Evolutionary conservation across 305 asterid genomes (phyloP).

Genomic region (Rubia tinctorum): DNA sequence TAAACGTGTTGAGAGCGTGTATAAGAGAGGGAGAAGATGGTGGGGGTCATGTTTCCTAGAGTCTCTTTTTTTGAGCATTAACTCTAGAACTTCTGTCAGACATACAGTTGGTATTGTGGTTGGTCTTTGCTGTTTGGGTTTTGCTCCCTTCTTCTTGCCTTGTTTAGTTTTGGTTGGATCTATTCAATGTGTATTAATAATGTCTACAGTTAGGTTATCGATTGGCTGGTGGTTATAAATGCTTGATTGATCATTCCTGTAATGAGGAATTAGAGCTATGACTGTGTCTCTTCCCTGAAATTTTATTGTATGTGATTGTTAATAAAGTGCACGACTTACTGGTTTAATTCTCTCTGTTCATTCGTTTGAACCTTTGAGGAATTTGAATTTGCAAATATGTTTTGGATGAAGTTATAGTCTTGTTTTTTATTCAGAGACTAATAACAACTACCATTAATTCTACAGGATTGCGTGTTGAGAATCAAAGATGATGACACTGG

Average conservation of each 20-base stretch:
- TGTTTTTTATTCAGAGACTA: background rate
- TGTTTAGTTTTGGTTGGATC: background rate
- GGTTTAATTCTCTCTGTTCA: background rate
- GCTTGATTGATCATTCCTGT: background rate
- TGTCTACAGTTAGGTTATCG: background rate
- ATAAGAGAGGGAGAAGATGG: background rate
- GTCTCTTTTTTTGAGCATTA: background rate
- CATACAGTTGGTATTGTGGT: background rate
- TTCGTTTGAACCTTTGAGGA: background rate
- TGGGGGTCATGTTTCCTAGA: background rate
- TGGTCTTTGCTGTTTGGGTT: constrained; percentile 7
- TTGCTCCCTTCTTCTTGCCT: background rate
- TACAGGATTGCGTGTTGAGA: constrained; percentile 71
- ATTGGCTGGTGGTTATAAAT: background rate
- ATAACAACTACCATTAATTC: constrained; percentile 11
- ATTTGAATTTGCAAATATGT: background rate
- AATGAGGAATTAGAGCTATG: background rate
- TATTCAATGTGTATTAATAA: background rate
- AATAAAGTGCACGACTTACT: background rate
- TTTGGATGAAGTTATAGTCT: background rate
- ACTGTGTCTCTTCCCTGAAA: background rate
- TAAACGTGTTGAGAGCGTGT: background rate
- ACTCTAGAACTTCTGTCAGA: background rate
- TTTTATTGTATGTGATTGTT: background rate
- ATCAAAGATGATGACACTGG: constrained; percentile 75